Percentiles rank a stretch among this genome's conserved stretches.
Evolutionary conservation across 169 alveolate species (phyloP).

Genomic region (Plasmodium knowlesi): DNA sequence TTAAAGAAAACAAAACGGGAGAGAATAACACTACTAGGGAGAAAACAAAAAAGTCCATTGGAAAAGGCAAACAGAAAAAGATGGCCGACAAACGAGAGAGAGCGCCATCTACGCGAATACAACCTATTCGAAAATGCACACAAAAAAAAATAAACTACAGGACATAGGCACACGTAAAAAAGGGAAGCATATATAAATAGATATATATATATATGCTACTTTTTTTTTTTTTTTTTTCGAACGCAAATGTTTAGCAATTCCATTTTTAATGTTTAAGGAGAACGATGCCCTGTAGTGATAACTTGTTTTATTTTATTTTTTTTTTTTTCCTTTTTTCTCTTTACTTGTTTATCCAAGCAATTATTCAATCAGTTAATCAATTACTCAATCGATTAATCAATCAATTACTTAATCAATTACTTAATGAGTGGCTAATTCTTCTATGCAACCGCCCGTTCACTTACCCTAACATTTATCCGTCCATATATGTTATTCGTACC

Average conservation of each 20-base stretch:
- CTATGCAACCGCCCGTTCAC: not conserved
- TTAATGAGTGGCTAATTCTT: not conserved
- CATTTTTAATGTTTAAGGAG: not conserved
- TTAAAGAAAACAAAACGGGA: not conserved
- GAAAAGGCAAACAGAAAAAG: conserved; percentile 17
- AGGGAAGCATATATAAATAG: not conserved
- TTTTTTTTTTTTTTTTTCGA: not conserved
- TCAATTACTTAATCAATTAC: not conserved
- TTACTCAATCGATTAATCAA: not conserved
- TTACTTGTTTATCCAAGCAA: not conserved
- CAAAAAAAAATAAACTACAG: conserved; percentile 57
- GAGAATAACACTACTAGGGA: not conserved
- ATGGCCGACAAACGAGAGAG: conserved; percentile 15
- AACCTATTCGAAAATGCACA: conserved; percentile 54
- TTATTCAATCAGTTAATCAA: not conserved
- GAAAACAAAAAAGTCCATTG: conserved; percentile 1
- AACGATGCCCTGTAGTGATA: not conserved
- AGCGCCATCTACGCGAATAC: conserved; percentile 32
- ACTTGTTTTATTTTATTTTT: not conserved
- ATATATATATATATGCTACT: not conserved
- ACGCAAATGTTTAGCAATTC: not conserved
- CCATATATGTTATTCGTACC: not conserved
- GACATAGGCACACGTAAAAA: not conserved
- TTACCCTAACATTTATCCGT: not conserved
- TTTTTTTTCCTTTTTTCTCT: not conserved